Conservation (phyloP, 108 stramenopile genomes). For the Pseudonitzschia delicatissima region DNA sequence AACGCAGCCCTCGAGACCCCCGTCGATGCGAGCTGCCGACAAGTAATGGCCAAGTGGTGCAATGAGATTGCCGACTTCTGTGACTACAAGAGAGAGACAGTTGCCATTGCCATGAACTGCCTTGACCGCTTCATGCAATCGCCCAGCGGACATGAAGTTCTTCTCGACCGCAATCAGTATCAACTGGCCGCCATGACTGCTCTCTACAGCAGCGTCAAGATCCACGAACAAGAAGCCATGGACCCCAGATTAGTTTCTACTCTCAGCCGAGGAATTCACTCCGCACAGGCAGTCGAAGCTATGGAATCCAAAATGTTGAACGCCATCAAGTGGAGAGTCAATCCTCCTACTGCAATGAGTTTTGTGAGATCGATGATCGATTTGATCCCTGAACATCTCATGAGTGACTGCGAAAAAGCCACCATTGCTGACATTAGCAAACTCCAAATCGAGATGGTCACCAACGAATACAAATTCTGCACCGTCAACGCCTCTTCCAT, state of each 20-base stretch:
- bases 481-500: constrained; percentile 15
- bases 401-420: constrained; percentile 5
- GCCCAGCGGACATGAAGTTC: constrained; percentile 29
- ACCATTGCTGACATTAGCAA: constrained; percentile 30
- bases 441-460: constrained; percentile 33
- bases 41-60: constrained; percentile 60
- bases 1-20: constrained; percentile 13
- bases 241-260: constrained; percentile 45
- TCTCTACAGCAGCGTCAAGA: constrained; percentile 61
- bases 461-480: constrained; percentile 18
- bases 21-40: constrained; percentile 33
- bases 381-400: constrained; percentile 18
- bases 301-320: constrained; percentile 50
- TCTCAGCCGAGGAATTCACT: constrained; percentile 50
- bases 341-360: constrained; percentile 44
- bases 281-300: constrained; percentile 43
- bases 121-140: constrained; percentile 66
- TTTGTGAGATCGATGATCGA: constrained; percentile 25
- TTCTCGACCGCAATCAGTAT: constrained; percentile 46
- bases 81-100: constrained; percentile 49
- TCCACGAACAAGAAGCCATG: constrained; percentile 58
- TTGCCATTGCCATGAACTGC: constrained; percentile 53
- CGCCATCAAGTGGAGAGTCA: constrained; percentile 54
- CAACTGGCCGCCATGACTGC: constrained; percentile 60
- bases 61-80: constrained; percentile 56